Evolutionary conservation across 768 basidiomycete species (phyloP).

Genomic region (Xerocomellus amylosporus): DNA sequence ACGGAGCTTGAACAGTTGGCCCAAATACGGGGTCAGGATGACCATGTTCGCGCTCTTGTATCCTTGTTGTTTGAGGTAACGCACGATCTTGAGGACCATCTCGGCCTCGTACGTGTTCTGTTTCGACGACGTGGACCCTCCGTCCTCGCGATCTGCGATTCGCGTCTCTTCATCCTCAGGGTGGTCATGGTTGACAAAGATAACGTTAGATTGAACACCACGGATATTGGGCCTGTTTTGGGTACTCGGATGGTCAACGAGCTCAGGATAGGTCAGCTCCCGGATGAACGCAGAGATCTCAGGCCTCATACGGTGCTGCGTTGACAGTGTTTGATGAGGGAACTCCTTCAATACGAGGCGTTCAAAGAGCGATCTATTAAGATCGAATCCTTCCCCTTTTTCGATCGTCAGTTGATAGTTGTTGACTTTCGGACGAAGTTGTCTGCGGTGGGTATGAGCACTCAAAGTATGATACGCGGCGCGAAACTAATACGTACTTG

Average conservation of each 20-base stretch:
- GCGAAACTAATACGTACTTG: constrained; percentile 41
- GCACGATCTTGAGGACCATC: constrained; percentile 66
- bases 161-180: constrained; percentile 50
- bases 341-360: constrained; percentile 60
- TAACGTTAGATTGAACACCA: constrained; percentile 56
- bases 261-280: constrained; percentile 63
- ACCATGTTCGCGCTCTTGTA: constrained; percentile 61
- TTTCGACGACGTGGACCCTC: constrained; percentile 52
- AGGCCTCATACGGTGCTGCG: constrained; percentile 73
- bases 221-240: constrained; percentile 47
- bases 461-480: not conserved
- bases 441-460: constrained; percentile 37
- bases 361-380: constrained; percentile 69
- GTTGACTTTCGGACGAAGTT: constrained; percentile 72
- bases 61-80: constrained; percentile 67
- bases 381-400: constrained; percentile 65
- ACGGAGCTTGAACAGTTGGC: constrained; percentile 54
- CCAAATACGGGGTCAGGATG: constrained; percentile 67
- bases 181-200: constrained; percentile 58
- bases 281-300: constrained; percentile 69
- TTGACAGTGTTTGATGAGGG: constrained; percentile 53
- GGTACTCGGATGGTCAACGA: constrained; percentile 55
- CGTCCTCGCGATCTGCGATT: constrained; percentile 47
- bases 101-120: constrained; percentile 57
- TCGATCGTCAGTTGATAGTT: constrained; percentile 63